phyloP scores from a whole-genome alignment of 331 rosid genomes.

The Pyrus hybrid region DNA sequence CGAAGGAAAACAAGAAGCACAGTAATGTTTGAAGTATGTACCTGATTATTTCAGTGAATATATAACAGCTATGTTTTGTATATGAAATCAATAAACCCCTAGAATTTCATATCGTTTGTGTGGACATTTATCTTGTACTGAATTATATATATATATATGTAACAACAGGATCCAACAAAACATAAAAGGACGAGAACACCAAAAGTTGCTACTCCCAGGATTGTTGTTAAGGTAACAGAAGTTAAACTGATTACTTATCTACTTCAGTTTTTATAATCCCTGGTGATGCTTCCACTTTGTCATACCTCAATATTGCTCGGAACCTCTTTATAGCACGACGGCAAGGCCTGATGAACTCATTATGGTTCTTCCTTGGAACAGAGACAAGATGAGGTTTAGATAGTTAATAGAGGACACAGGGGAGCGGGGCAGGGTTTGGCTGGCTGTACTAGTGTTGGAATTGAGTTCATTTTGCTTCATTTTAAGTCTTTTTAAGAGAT shows the following conservation, averaged over 20 bases:
- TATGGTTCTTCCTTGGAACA: background rate
- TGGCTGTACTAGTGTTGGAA: no score
- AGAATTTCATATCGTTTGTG: constrained; percentile 3
- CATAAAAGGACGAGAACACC: constrained; percentile 53
- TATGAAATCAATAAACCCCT: background rate
- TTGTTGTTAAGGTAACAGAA: constrained; percentile 56
- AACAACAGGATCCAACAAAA: constrained; percentile 65
- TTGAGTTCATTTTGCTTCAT: no score
- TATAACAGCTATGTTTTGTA: background rate
- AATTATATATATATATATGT: background rate
- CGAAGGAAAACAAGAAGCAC: constrained; percentile 89
- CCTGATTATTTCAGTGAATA: constrained; percentile 13
- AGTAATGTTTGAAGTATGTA: constrained; percentile 79
- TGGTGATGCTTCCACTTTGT: background rate
- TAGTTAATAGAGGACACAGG: no score
- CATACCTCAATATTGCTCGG: no score
- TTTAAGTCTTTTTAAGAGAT: background rate
- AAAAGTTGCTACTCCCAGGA: constrained; percentile 56
- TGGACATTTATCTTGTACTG: constrained; percentile 12
- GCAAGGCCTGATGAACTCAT: no score
- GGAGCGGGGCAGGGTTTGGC: no score
- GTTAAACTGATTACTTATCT: constrained; percentile 5
- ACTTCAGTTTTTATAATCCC: background rate
- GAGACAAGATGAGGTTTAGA: no score
- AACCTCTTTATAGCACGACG: no score